Percentiles rank a stretch among this genome's conserved stretches.
These are phyloP conservation scores for Ampelomyces quisqualis DNA, from an alignment of 2,329 filamentous ascomycete genomes.

Conservation along the genomic window DNA sequence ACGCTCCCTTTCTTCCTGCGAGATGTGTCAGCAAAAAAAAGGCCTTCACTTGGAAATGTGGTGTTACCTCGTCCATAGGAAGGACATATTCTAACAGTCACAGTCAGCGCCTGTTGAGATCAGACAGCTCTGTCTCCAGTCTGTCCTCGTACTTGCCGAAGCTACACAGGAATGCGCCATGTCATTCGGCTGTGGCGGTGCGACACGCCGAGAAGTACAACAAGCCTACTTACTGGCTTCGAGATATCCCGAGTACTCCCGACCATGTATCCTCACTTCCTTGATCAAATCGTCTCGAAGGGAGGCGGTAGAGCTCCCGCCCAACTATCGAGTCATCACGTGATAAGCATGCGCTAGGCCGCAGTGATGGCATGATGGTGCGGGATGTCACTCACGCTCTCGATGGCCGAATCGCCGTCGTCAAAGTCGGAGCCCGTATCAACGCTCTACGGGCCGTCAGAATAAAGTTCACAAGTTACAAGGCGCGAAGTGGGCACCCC, in stretches of 20 bases:
- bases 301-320: slow-evolving; percentile 14
- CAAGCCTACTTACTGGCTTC: slow-evolving; percentile 8
- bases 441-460: slow-evolving; percentile 7
- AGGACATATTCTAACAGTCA: slow-evolving; percentile 15
- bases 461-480: not conserved
- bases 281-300: slow-evolving; percentile 13
- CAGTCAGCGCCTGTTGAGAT: too few relatives aligned
- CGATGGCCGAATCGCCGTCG: slow-evolving; percentile 14
- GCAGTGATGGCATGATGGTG: not conserved
- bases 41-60: not conserved
- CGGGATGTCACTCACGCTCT: slow-evolving; percentile 7
- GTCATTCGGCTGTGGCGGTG: too few relatives aligned
- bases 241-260: slow-evolving; percentile 14
- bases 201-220: too few relatives aligned
- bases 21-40: not conserved
- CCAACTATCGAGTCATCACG: too few relatives aligned
- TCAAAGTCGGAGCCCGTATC: slow-evolving; percentile 6
- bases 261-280: slow-evolving; percentile 13
- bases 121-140: too few relatives aligned
- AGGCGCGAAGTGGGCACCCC: slow-evolving; percentile 7
- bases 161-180: too few relatives aligned
- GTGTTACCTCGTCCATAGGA: slow-evolving; percentile 20
- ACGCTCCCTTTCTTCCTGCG: slow-evolving; percentile 14
- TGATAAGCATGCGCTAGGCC: not conserved
- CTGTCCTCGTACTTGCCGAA: too few relatives aligned